A percentile compares a stretch with the other conserved stretches of the same genome.
These are phyloP conservation scores for Trichoderma erinaceum DNA, from an alignment of 495 filamentous ascomycete genomes.

Conservation along the genomic window DNA sequence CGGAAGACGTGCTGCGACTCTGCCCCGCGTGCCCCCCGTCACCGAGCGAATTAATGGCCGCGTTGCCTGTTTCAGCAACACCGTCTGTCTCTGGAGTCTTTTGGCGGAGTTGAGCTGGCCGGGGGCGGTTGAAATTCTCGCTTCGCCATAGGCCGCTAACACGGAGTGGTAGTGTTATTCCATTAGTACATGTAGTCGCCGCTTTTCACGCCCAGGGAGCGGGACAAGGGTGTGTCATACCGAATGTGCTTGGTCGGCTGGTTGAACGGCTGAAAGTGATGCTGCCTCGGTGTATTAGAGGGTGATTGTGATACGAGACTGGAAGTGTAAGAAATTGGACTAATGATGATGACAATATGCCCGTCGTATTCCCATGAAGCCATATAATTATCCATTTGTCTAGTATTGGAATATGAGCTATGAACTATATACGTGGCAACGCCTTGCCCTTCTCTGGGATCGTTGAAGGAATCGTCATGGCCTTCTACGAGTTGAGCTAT, in stretches of 20 bases:
- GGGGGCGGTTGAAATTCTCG: not conserved
- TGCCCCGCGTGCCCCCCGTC: slow-evolving; percentile 3
- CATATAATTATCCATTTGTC: not conserved
- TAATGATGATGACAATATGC: not conserved
- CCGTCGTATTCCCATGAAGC: not conserved
- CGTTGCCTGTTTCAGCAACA: not conserved
- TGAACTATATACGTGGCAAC: no score
- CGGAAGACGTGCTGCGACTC: not conserved
- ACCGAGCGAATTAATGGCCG: not conserved
- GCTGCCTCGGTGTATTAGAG: not conserved
- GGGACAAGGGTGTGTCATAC: not conserved
- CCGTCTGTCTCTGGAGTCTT: not conserved
- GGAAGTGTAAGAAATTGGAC: not conserved
- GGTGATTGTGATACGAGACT: not conserved
- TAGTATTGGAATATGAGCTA: not conserved
- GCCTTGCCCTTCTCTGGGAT: no score
- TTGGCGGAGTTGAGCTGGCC: not conserved
- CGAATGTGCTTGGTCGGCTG: not conserved
- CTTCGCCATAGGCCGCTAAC: no score
- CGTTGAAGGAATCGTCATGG: no score
- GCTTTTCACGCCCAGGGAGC: not conserved
- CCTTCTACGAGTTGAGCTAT: no score
- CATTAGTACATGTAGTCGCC: no score
- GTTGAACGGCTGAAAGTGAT: not conserved
- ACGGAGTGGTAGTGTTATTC: no score